Base-by-base conservation (phyloP, 2,329 filamentous ascomycete genomes). In the Sporothrix brunneoviolacea region DNA sequence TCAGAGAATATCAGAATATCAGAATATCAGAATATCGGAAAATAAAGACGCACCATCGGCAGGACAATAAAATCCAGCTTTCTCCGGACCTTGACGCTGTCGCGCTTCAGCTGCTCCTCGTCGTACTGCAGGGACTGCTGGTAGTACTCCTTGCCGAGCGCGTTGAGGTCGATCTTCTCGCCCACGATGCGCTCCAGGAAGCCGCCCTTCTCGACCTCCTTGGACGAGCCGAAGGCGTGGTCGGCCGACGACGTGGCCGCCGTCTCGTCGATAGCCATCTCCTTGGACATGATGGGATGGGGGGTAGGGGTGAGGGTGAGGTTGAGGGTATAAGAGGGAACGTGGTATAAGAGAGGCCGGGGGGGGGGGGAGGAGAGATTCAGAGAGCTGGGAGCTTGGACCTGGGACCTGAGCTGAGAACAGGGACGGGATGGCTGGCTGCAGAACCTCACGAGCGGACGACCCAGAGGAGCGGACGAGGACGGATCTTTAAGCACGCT, bases 11-110 rank as follows among this genome's bases (percentile, higher is more conserved):
- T n/a, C n/a, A n/a, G n/a, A n/a, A n/a, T n/a, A n/a, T n/a, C n/a
- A n/a, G n/a, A n/a, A n/a, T n/a, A n/a, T n/a, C n/a, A n/a, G n/a
- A n/a, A n/a, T n/a, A n/a, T n/a, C n/a, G n/a, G n/a, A n/a, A n/a
- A n/a, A n/a, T n/a, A n/a, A n/a, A n/a, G n/a, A 38, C 57, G 41
- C 54, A 67, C 64, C 61, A 67, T 65, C 1, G 66, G 66, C 43
- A 69, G 57, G 12, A 68, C 62, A 4, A 66, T 55, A 24, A 64
- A 64, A 50, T 68, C 66, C 7, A 68, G 50, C 58, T 68, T 68
- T 40, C 62, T 57, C 36, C 61, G 57, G 37, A 68, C 65, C 42
- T 62, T 64, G 57, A 50, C 62, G 51, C 57, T 28, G 43, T 56
- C 54, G 4, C 51, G 42, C 46, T 64, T 61, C 3, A 68, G 61